Percentiles rank a stretch among this genome's conserved stretches.
Conservation (phyloP, 495 filamentous ascomycete species). For the Melanomma pulvis-pyrius region DNA sequence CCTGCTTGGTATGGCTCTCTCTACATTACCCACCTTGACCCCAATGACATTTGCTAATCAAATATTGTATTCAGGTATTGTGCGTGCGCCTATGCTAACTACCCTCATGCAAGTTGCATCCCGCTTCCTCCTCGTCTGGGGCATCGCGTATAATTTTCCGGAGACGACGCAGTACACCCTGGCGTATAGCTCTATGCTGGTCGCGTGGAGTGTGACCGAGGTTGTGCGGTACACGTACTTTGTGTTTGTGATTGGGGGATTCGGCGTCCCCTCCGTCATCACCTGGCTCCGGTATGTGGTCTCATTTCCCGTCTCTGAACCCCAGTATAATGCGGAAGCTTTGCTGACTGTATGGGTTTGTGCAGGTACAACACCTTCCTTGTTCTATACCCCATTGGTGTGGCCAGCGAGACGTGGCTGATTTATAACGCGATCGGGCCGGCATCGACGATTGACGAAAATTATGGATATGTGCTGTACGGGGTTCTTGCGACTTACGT, state of each 20-base stretch:
- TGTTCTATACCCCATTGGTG: conserved; percentile 88
- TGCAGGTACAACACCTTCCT: conserved; percentile 84
- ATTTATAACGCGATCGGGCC: conserved; percentile 66
- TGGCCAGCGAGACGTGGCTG: conserved; percentile 79
- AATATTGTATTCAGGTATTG: conserved; percentile 58
- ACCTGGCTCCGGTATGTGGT: conserved; percentile 72
- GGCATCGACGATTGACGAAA: conserved; percentile 54
- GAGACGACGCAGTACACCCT: conserved; percentile 50
- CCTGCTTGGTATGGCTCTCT: conserved; percentile 56
- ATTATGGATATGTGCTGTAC: conserved; percentile 62
- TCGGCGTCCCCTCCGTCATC: conserved; percentile 62
- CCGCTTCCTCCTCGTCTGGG: conserved; percentile 84
- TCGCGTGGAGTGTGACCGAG: conserved; percentile 85
- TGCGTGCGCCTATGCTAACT: conserved; percentile 80
- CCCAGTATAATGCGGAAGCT: neutral
- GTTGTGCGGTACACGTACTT: conserved; percentile 89
- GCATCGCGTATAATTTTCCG: conserved; percentile 68
- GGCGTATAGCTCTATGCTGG: conserved; percentile 70
- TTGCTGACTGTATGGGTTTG: neutral
- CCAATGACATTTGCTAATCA: neutral
- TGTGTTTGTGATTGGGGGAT: conserved; percentile 65
- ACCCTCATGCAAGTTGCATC: conserved; percentile 86
- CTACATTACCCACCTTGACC: conserved; percentile 3
- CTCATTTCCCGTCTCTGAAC: neutral
- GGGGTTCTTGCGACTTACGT: conserved; percentile 73